Evolutionary conservation across 805 yeast genomes (phyloP), one percentile per base, ranked within the genome.

Genomic region (Peterozyma xylosa): DNA sequence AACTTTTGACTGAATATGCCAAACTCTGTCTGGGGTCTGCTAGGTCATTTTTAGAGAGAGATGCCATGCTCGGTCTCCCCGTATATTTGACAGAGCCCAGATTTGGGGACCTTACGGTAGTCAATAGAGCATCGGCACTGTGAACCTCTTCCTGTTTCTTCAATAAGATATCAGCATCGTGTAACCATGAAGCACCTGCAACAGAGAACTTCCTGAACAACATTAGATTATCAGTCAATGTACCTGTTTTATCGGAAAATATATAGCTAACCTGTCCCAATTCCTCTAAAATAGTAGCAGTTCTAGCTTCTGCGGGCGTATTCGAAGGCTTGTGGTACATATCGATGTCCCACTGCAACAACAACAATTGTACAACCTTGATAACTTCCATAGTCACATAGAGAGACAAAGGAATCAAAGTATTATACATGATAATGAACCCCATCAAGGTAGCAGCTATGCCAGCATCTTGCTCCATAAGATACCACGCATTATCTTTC

Each of bases 381-480:
- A 90, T 89, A 48, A 93, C 83, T 60, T 95, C 99, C 88, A 91
- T 86, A 0, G 98, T 89, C 16, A 93, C 98, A 58, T 93, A 95
- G 29, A 93, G 73, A 0, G 98, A 91, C 30, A 93, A 68, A 0
- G 99, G 99, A 57, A 93, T 93, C 67, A 93, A 74, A 0, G 99
- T 93, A 60, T 93, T 93, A 67, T 84, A 91, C 98, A 93, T 91
- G 68, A 93, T 91, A 50, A 93, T 83, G 62, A 86, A 95, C 2
- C 98, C 89, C 96, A 93, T 90, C 41, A 93, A 72, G 0, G 95
- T 86, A 1, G 96, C 85, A 2, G 95, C 91, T 16, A 78, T 74
- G 17, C 96, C 95, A 0, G 83, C 96, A 51, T 86, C 93, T 53
- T 77, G 71, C 3, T 74, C 76, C 38, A 66, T 63, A 27, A 89